Evolutionary conservation across 2,329 filamentous ascomycete species (phyloP).

Genomic region (Coniochaeta prunicola): DNA sequence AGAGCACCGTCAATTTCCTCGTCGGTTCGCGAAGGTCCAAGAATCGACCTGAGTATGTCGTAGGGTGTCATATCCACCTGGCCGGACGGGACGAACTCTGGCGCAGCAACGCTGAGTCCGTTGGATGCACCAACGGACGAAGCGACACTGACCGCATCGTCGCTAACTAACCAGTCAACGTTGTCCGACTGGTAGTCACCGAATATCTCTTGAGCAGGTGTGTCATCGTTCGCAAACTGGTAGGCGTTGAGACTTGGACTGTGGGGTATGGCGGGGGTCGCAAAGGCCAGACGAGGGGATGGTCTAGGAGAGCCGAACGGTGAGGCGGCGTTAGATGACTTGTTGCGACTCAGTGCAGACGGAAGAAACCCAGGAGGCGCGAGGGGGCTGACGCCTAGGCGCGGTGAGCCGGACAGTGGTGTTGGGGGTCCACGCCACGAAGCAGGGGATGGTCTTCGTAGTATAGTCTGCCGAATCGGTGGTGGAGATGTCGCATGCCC

Average conservation of each 20-base stretch:
- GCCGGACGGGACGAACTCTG: slow-evolving; percentile 64
- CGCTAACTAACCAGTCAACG: slow-evolving; percentile 90
- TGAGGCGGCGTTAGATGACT: slow-evolving; percentile 65
- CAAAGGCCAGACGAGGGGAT: slow-evolving; percentile 83
- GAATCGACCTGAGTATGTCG: slow-evolving; percentile 91
- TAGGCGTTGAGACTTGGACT: slow-evolving; percentile 93
- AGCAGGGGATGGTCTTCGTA: slow-evolving; percentile 85
- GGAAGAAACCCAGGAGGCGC: slow-evolving; percentile 78
- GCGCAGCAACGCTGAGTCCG: slow-evolving; percentile 69
- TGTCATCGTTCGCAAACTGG: slow-evolving; percentile 79
- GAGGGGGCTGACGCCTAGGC: slow-evolving; percentile 73
- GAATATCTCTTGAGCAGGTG: slow-evolving; percentile 75
- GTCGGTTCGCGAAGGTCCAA: slow-evolving; percentile 81
- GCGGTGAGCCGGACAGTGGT: slow-evolving; percentile 74
- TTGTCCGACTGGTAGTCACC: slow-evolving; percentile 90
- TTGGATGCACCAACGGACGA: slow-evolving; percentile 65
- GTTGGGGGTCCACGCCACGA: slow-evolving; percentile 85
- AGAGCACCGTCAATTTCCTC: slow-evolving; percentile 93
- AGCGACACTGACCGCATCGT: slow-evolving; percentile 72
- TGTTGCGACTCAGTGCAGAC: slow-evolving; percentile 68
- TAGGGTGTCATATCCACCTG: slow-evolving; percentile 94
- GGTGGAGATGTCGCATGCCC: slow-evolving; percentile 66
- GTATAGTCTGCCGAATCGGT: slow-evolving; percentile 78
- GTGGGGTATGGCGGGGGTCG: slow-evolving; percentile 84
- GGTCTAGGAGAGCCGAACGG: slow-evolving; percentile 92